These are phyloP conservation scores for Pistacia integerrima DNA, from an alignment of 345 rosid species.

Conservation along the genomic window DNA sequence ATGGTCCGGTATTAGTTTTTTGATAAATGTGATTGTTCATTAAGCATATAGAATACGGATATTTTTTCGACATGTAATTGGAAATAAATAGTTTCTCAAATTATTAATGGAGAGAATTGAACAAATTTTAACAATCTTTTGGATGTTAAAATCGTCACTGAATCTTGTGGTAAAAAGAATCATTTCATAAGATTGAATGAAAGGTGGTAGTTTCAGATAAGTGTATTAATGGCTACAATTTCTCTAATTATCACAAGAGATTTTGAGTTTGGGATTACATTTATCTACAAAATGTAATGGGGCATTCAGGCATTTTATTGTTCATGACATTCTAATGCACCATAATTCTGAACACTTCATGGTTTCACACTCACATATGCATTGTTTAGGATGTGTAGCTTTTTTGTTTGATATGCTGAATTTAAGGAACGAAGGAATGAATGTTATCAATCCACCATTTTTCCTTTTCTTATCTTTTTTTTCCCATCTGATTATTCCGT, in stretches of 20 bases:
- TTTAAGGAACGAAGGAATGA: background rate
- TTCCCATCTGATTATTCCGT: background rate
- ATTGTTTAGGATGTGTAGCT: background rate
- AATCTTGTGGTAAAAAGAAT: no score
- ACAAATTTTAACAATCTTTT: background rate
- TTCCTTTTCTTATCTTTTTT: background rate
- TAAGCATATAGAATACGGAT: background rate
- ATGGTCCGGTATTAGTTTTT: conserved; percentile 10
- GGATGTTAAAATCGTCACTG: no score
- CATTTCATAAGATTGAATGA: no score
- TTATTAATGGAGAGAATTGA: conserved; percentile 1
- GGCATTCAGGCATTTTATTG: no score
- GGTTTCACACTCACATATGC: background rate
- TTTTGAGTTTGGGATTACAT: no score
- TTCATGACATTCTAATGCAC: no score
- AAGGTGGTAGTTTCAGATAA: no score
- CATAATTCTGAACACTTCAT: no score
- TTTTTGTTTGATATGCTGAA: background rate
- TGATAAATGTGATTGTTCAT: background rate
- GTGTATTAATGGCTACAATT: no score
- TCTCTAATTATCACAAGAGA: no score
- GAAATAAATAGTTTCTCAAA: background rate
- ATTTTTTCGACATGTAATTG: background rate
- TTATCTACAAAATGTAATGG: no score
- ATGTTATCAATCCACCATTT: background rate